Conservation (phyloP, 2,329 filamentous ascomycete species). For the Cordyceps fumosorosea region DNA sequence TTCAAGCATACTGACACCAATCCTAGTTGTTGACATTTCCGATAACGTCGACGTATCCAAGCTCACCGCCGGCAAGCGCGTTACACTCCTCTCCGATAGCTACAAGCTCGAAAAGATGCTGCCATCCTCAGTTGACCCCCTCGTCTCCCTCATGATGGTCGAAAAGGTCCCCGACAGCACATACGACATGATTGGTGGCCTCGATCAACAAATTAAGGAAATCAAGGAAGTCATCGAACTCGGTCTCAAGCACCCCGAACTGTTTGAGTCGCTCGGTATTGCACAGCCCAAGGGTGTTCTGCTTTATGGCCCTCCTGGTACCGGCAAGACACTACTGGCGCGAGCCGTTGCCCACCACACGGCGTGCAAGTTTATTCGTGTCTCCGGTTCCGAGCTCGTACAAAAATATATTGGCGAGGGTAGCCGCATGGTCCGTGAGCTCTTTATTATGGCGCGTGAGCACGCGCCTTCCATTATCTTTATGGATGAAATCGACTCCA, state of each 20-base stretch:
- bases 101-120: constrained; percentile 99
- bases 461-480: constrained; percentile 99
- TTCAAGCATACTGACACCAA: constrained; percentile 6
- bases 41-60: constrained; percentile 92
- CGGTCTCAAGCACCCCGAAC: constrained; percentile 93
- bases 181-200: constrained; percentile 99
- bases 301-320: constrained; percentile 92
- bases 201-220: constrained; percentile 99
- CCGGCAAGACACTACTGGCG: constrained; percentile 91
- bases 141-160: constrained; percentile 99
- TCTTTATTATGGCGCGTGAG: constrained; percentile 98
- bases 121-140: constrained; percentile 93
- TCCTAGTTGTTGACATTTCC: constrained; percentile 83
- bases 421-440: constrained; percentile 94
- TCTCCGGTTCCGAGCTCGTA: constrained; percentile 91
- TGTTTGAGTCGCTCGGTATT: constrained; percentile 98
- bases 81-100: constrained; percentile 90
- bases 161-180: constrained; percentile 99
- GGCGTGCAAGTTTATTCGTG: constrained; percentile 98
- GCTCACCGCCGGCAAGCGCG: constrained; percentile 94
- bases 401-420: constrained; percentile 99
- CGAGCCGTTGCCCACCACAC: constrained; percentile 96
- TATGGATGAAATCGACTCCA: constrained; percentile 99
- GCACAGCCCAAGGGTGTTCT: constrained; percentile 97
- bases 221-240: constrained; percentile 99